A percentile compares a stretch with the other conserved stretches of the same genome.
phyloP scores from a whole-genome alignment of 2,329 filamentous ascomycete species.

The Lasiodiplodia sp. region DNA sequence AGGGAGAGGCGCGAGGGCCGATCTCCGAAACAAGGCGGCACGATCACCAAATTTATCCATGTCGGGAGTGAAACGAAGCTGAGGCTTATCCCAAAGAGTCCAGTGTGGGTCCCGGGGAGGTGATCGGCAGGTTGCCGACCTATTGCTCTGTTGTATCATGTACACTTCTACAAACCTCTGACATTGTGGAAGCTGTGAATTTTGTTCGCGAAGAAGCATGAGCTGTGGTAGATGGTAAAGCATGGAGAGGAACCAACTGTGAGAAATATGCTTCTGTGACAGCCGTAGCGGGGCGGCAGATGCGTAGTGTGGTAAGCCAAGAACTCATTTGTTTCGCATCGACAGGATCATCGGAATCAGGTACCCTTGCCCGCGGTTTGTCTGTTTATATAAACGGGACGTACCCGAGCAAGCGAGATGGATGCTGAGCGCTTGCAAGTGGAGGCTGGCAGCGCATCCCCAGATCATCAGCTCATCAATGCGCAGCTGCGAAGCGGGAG shows the following conservation, averaged over 20 bases:
- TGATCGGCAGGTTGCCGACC: conserved; percentile 12
- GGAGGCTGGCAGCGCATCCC: not conserved
- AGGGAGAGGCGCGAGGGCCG: not conserved
- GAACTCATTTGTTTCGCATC: conserved; percentile 7
- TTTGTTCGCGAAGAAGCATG: not conserved
- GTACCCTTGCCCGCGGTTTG: not conserved
- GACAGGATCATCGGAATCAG: not conserved
- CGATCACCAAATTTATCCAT: conserved; percentile 13
- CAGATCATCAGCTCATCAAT: not conserved
- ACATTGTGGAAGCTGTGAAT: not conserved
- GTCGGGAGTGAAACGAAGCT: conserved; percentile 3
- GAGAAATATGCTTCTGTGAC: not conserved
- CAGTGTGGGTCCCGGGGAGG: not conserved
- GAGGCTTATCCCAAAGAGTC: not conserved
- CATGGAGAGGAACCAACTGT: no score
- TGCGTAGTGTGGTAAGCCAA: conserved; percentile 1
- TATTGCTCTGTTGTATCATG: not conserved
- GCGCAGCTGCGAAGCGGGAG: conserved; percentile 1
- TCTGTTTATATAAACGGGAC: not conserved
- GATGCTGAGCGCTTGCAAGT: not conserved
- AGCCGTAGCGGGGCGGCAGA: not conserved
- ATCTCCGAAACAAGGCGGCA: conserved; percentile 5
- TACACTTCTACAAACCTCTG: no score
- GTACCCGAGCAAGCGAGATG: not conserved
- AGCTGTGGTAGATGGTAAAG: not conserved